Evolutionary conservation across 495 filamentous ascomycete genomes (phyloP), one percentile per base, ranked within the genome.

Genomic region (Tricharina praecox): DNA sequence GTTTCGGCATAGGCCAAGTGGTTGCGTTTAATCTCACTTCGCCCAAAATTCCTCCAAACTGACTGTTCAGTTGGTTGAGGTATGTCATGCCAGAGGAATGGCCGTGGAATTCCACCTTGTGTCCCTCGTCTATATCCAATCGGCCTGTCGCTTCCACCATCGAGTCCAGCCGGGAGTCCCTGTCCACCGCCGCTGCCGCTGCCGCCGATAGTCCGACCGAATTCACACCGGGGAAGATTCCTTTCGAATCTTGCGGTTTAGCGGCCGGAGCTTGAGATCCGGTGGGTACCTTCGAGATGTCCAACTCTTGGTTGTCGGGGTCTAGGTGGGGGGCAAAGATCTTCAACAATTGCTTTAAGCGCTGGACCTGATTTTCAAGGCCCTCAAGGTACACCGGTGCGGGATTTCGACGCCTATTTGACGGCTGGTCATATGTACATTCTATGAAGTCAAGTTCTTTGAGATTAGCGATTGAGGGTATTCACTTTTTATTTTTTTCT

Each of bases 401-500:
- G 26, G 90, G 88, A 59, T 95, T 97, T 56, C 90, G 81, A 55
- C 88, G 74, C 44, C 90, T 77, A 61, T 95, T 95, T 25, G 90
- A 96, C 13, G 90, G 90, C 56, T 97, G 92, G 55, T 97, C 92
- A 66, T 94, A 96, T 3, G 90, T 93, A 63, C 90, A 97, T 49
- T 96, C 90, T 97, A 59, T 10, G 47, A 42, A 28, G 43, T 50
- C 41, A 48, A 23, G n/a, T n/a, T n/a, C n/a, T 47, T 46, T 26
- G 35, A 30, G 39, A 35, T 46, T 34, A 48, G 21, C 34, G 24
- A 48, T 10, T 16, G 18, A 37, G 19, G 11, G 23, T 38, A 23
- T 9, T 34, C 9, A 1, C 18, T 23, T 39, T 39, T n/a, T n/a
- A n/a, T n/a, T n/a, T n/a, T n/a, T n/a, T n/a, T n/a, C n/a, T n/a